Base-by-base conservation (phyloP, 1,284 basidiomycete genomes). In the Ustilago trichophora region DNA sequence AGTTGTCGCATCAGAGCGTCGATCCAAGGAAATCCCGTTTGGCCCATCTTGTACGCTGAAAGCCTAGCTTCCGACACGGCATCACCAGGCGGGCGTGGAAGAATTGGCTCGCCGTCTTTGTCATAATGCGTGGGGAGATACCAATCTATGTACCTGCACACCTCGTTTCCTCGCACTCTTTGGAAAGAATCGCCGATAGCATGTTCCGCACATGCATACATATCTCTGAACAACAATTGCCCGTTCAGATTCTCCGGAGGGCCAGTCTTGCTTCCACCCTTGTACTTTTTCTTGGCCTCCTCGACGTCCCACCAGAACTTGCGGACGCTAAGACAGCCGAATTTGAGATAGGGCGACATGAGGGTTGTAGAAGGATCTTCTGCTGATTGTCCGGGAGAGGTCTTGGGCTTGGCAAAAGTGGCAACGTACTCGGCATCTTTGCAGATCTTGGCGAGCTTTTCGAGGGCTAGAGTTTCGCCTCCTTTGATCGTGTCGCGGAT, bases 21-120 rank as follows among this genome's bases (percentile, higher is more conserved):
- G 53, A 84, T 84, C 83, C 82, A 86, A 29, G 85, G 85, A 60
- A 86, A 86, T 0, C 85, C 85, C 3, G 84, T 84, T 37, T 77
- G 66, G 1, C 84, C 85, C 45, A 83, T 76, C 50, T 81, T 82
- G 80, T 83, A 85, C 6, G 83, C 83, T 13, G 74, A 69, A 16
- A 85, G 81, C 3, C 80, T 56, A 48, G 82, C 77, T 58, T 84
- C 83, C 21, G 82, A 81, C 19, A 81, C 82, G 8, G 80, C 69
- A 40, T 82, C 80, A 13, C 82, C 83, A 25, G 68, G 72, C 4
- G 83, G 83, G 25, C 83, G 59, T 1, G 84, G 83, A 6, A 81
- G 48, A 16, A 84, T 79, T 37, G 78, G 37, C 3, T 73, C 53
- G 8, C 81, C 84, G 6, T 78, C 44, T 2, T 80, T 58, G 55